Evolutionary conservation across 108 stramenopile genomes (phyloP), one percentile per base, ranked within the genome.

Genomic region (Skeletonema grethae): DNA sequence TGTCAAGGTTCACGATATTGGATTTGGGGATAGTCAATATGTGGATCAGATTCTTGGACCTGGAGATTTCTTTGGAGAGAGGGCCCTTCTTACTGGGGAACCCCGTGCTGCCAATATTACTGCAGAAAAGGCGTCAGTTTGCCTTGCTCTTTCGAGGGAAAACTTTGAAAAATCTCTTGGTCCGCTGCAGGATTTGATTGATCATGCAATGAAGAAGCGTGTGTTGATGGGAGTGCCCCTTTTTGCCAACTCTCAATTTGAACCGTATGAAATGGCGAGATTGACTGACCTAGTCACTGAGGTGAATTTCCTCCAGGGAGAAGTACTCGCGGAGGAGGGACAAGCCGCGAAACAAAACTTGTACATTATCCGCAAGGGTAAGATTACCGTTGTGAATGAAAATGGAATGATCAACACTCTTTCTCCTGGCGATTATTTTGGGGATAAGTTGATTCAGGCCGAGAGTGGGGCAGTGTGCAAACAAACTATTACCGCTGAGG

Each of bases 61-160:
- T 9, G 96, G 98, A 30, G 96, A 97, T 72, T 97, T 85, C 77
- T 99, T 99, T 72, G 98, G 98, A 28, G 98, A 99, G 73, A 88
- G 96, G 30, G 98, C 98, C 28, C 85, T 99, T 22, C 87, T 98
- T 53, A 96, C 95, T 8, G 97, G 97, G 39, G 97, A 97, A 65
- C 96, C 97, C 0, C 93, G 98, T 64, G 81, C 83, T n/a, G 94
- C 94, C 35, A 91, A 91, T 65, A 77, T 90, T 34, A 89, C 91
- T 16, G 83, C 91, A 20, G 74, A 88, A 45, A 77, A 66, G 57
- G 75, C 83, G 16, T 90, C 86, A 75, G 86, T 88, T 8, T 87
- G 86, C 31, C 82, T 93, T 13, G 88, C 89, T 75, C 75, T 93
- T 36, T 87, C 87, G 4, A 87, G 91, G 72, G 89, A 90, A 45